Evolutionary conservation across 169 alveolate genomes (phyloP).

Genomic region (Eimeria necatrix): DNA sequence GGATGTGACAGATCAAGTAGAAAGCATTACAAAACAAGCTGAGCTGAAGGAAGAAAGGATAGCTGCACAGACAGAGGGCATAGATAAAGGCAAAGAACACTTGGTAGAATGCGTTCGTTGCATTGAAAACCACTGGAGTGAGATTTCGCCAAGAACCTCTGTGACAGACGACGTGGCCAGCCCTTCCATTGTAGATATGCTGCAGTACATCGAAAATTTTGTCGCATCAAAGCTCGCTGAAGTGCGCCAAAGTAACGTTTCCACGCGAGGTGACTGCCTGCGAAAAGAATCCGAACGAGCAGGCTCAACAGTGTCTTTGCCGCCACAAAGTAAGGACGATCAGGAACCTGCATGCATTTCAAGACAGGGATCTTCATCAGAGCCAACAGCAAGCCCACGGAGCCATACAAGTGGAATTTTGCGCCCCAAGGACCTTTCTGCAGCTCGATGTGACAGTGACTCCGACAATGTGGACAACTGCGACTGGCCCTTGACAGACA

Average conservation of each 20-base stretch:
- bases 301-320: background rate
- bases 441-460: background rate
- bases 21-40: background rate
- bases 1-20: slow-evolving; percentile 25
- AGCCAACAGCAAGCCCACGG: background rate
- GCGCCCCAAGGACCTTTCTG: background rate
- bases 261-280: background rate
- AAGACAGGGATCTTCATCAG: background rate
- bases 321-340: background rate
- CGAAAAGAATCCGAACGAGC: background rate
- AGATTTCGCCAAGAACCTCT: background rate
- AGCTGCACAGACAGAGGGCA: background rate
- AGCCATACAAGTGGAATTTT: background rate
- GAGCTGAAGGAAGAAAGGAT: background rate
- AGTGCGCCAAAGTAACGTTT: background rate
- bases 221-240: background rate
- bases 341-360: background rate
- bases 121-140: background rate
- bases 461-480: background rate
- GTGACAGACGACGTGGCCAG: background rate
- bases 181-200: background rate
- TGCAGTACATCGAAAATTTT: background rate
- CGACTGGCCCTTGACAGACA: background rate
- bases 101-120: background rate
- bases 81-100: background rate